These are phyloP conservation scores for Mycena galericulata DNA, from an alignment of 768 basidiomycete species.

Conservation along the genomic window DNA sequence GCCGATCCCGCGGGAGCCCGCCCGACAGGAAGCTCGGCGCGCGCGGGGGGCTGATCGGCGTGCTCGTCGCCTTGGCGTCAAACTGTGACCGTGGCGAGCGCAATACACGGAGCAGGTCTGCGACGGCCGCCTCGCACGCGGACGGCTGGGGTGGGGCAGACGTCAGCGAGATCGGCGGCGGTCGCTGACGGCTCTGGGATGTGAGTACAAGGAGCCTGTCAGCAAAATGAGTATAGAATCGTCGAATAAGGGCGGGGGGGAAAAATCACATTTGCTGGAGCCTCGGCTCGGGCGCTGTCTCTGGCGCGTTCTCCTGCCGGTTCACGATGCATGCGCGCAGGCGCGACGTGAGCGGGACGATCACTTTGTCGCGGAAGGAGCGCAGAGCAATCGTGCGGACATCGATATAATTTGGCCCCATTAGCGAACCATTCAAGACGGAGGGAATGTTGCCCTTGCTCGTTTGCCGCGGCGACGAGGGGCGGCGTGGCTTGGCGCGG, in stretches of 20 bases:
- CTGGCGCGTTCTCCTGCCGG: constrained; percentile 67
- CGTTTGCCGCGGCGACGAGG: constrained; percentile 63
- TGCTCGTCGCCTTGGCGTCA: constrained; percentile 45
- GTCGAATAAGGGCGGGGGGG: neutral
- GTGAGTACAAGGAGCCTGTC: constrained; percentile 79
- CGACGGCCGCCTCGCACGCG: constrained; percentile 74
- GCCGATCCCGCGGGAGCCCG: constrained; percentile 79
- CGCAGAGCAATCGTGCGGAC: constrained; percentile 84
- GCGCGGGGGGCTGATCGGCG: constrained; percentile 46
- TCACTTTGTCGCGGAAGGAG: constrained; percentile 84
- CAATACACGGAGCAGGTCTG: constrained; percentile 72
- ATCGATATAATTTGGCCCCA: constrained; percentile 71
- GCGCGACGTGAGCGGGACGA: constrained; percentile 71
- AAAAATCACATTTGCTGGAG: constrained; percentile 81
- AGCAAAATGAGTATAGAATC: constrained; percentile 2
- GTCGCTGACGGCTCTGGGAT: constrained; percentile 73
- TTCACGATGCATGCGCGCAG: constrained; percentile 65
- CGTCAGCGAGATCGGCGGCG: constrained; percentile 70
- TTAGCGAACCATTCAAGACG: constrained; percentile 41
- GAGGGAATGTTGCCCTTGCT: constrained; percentile 57
- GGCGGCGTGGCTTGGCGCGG: constrained; percentile 69
- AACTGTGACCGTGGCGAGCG: constrained; percentile 63
- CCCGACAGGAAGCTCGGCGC: constrained; percentile 80
- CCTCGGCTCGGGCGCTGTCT: constrained; percentile 74
- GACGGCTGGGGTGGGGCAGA: constrained; percentile 66